These are phyloP conservation scores for Debaryomyces prosopidis DNA, from an alignment of 805 yeast species.

Conservation along the genomic window DNA sequence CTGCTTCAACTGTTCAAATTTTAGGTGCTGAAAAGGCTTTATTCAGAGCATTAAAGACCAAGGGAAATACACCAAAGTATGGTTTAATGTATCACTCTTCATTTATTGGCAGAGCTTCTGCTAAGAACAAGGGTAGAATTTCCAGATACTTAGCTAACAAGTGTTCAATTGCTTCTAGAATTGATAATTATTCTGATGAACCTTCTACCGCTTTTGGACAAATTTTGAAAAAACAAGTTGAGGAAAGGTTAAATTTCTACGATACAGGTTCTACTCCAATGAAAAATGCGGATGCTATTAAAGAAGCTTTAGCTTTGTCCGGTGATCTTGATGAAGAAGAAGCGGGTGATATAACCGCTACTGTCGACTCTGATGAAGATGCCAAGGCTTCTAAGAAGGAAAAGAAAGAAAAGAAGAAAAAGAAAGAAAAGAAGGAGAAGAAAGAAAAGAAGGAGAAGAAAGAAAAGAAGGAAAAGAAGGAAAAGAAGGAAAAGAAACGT, in stretches of 20 bases:
- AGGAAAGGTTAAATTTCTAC: constrained; percentile 93
- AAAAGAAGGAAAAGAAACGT: constrained; percentile 32
- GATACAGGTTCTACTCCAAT: constrained; percentile 96
- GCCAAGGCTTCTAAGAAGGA: constrained; percentile 14
- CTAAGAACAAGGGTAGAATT: constrained; percentile 98
- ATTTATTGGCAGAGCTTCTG: constrained; percentile 88
- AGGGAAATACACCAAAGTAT: constrained; percentile 95
- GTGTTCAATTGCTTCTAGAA: constrained; percentile 98
- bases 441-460: constrained; percentile 33
- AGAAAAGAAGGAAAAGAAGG: constrained; percentile 34
- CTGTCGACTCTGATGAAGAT: constrained; percentile 25
- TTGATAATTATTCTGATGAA: constrained; percentile 94
- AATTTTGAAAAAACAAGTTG: constrained; percentile 93
- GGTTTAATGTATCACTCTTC: constrained; percentile 95
- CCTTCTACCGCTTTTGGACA: constrained; percentile 89
- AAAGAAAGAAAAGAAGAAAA: constrained; percentile 15
- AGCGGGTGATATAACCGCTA: constrained; percentile 21
- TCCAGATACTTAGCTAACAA: constrained; percentile 98
- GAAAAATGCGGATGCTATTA: constrained; percentile 93
- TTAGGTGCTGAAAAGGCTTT: constrained; percentile 97
- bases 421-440: constrained; percentile 21
- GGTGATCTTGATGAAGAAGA: constrained; percentile 52
- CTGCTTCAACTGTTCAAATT: constrained; percentile 98
- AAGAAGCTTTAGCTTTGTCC: constrained; percentile 78
- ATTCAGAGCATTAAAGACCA: constrained; percentile 93